Percentiles rank a stretch among this genome's conserved stretches.
Conservation (phyloP, 345 rosid species). For the Arabis alpina region DNA sequence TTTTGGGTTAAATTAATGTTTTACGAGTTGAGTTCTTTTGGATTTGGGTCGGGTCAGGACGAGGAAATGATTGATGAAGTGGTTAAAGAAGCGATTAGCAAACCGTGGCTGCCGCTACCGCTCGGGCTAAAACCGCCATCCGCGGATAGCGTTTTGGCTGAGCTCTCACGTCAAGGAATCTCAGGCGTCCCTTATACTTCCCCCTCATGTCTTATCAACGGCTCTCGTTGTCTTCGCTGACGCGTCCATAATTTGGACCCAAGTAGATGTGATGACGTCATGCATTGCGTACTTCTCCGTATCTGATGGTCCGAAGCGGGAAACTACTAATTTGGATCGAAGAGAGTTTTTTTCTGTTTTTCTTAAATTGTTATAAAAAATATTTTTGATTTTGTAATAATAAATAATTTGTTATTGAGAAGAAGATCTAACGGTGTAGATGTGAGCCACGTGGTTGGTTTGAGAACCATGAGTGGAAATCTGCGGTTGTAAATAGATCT, state of each 20-base stretch:
- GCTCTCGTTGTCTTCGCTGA: constrained; percentile 44
- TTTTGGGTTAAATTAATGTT: too few species aligned
- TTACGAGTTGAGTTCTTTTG: constrained; percentile 10
- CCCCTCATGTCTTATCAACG: constrained; percentile 31
- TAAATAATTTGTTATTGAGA: background rate
- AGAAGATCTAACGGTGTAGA: constrained; percentile 32
- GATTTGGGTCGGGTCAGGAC: constrained; percentile 50
- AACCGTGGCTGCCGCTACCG: constrained; percentile 92
- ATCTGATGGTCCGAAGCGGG: constrained; percentile 38
- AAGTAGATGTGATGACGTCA: constrained; percentile 27
- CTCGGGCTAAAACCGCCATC: constrained; percentile 89
- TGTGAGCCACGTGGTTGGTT: constrained; percentile 30
- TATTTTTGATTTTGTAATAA: background rate
- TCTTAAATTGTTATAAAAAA: background rate
- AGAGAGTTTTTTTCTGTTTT: constrained; percentile 20
- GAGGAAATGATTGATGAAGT: constrained; percentile 79
- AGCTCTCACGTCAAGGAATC: constrained; percentile 86
- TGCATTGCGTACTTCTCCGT: constrained; percentile 25
- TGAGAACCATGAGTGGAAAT: constrained; percentile 38
- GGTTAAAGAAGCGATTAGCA: constrained; percentile 85
- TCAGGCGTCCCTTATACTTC: constrained; percentile 67
- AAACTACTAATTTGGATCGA: constrained; percentile 19
- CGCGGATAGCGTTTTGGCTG: constrained; percentile 72
- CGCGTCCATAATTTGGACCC: constrained; percentile 10
- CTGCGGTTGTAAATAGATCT: constrained; percentile 53